These are phyloP conservation scores for Pochonia chlamydosporia DNA, from an alignment of 2,329 filamentous ascomycete genomes.

Conservation along the genomic window DNA sequence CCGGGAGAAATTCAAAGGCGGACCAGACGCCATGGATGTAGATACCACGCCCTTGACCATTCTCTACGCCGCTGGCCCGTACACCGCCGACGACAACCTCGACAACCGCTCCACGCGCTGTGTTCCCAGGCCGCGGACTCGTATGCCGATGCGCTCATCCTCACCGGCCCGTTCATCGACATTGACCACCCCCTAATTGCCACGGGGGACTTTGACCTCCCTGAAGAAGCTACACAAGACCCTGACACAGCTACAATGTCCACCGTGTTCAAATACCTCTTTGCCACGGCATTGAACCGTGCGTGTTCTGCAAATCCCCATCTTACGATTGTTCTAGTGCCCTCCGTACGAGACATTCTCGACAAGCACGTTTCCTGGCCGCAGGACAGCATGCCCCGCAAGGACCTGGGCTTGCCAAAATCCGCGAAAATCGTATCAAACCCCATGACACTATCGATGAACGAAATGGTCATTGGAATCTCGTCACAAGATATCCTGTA, in stretches of 20 bases:
- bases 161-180: conserved; percentile 86
- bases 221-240: conserved; percentile 60
- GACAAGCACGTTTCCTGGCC: conserved; percentile 85
- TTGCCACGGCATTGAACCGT: conserved; percentile 66
- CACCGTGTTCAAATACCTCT: conserved; percentile 76
- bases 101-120: conserved; percentile 76
- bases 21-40: conserved; percentile 53
- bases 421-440: conserved; percentile 76
- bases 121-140: conserved; percentile 70
- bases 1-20: conserved; percentile 62
- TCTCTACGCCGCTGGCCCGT: conserved; percentile 78
- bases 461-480: conserved; percentile 78
- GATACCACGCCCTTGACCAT: conserved; percentile 64
- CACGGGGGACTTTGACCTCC: conserved; percentile 71
- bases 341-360: conserved; percentile 76
- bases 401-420: conserved; percentile 74
- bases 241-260: conserved; percentile 74
- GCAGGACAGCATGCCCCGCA: conserved; percentile 54
- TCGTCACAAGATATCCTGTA: conserved; percentile 79
- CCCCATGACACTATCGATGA: conserved; percentile 82
- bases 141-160: conserved; percentile 71
- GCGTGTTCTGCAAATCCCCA: conserved; percentile 66
- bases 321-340: conserved; percentile 76
- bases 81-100: conserved; percentile 87
- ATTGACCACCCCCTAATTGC: conserved; percentile 84